Base-by-base conservation (phyloP, 257 asterid genomes). In the Plantago major region DNA sequence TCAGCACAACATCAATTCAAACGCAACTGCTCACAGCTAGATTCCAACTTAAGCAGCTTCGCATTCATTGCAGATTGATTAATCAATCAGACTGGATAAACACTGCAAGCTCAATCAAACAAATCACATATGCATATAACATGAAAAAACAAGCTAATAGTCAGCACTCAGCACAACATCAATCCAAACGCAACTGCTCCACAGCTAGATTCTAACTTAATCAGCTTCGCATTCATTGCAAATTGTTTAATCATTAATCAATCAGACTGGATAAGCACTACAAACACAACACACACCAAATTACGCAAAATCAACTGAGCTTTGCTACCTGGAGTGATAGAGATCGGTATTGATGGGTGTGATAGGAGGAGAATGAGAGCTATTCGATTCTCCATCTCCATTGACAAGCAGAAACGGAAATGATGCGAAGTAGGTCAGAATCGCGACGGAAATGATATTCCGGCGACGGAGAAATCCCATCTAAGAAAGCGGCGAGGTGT, bases 311-410 rank as follows among this genome's bases (percentile, higher is more conserved):
- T 14, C 22, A 2, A 49, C n/a, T 40, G 8, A 0, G n/a, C n/a
- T n/a, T n/a, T n/a, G 7, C 28, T 47, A 84, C 98, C 98, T 85
- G 63, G 95, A 78, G 63, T 91, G 98, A 71, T 91, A 91, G 67
- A 91, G 94, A 82, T 91, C 95, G 72, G 63, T 85, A 76, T 91
- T 88, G 79, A 91, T 81, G 50, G 94, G 96, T 13, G 94, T 88
- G 62, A 82, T 52, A 56, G 42, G 68, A 44, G 60, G 42, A 69
- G 72, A 43, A 46, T 56, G 56, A 3, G 81, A 68, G 56, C 60
- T 79, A 72, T 84, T 74, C 47, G 77, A 62, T 71, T 85, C 59
- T 13, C 88, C 94, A 73, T 67, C 49, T 6, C 79, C 80, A 45
- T 53, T 9, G 60, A 46, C 55, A 74, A 70, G 61, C 45, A 66